phyloP scores from a whole-genome alignment of 1,284 basidiomycete species.

The Xerocomus tenax region DNA sequence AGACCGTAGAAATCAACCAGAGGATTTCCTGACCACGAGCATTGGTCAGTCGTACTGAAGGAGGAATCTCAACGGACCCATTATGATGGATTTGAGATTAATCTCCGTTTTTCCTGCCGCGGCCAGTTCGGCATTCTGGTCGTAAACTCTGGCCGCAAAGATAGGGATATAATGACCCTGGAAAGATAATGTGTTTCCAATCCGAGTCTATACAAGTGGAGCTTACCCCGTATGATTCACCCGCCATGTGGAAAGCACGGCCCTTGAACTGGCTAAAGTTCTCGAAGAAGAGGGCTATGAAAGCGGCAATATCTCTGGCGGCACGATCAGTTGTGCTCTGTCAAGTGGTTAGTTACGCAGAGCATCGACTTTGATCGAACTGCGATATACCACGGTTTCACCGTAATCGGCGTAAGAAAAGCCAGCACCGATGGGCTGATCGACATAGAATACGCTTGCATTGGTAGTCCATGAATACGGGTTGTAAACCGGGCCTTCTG shows the following conservation, averaged over 20 bases:
- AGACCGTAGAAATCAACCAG: conserved; percentile 40
- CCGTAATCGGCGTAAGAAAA: conserved; percentile 57
- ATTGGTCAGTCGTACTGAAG: not conserved
- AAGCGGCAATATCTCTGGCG: conserved; percentile 53
- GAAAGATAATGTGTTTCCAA: not conserved
- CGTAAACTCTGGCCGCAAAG: conserved; percentile 69
- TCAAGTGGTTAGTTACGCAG: not conserved
- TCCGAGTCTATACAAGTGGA: not conserved
- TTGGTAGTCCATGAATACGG: conserved; percentile 50
- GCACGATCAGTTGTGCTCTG: conserved; percentile 47
- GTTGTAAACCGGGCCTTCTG: conserved; percentile 38
- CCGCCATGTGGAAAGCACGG: conserved; percentile 49
- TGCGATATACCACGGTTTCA: conserved; percentile 36
- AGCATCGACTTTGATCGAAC: not conserved
- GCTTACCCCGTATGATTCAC: conserved; percentile 48
- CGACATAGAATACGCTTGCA: conserved; percentile 54
- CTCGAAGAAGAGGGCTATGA: conserved; percentile 57
- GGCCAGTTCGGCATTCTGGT: conserved; percentile 58
- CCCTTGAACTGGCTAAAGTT: conserved; percentile 48
- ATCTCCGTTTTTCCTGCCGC: conserved; percentile 58
- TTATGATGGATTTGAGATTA: conserved; percentile 71
- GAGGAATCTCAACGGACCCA: conserved; percentile 43
- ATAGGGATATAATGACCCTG: conserved; percentile 76
- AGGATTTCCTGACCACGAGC: conserved; percentile 42
- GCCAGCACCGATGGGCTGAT: conserved; percentile 60